phyloP scores from a whole-genome alignment of 345 rosid genomes.

The Murraya paniculata region DNA sequence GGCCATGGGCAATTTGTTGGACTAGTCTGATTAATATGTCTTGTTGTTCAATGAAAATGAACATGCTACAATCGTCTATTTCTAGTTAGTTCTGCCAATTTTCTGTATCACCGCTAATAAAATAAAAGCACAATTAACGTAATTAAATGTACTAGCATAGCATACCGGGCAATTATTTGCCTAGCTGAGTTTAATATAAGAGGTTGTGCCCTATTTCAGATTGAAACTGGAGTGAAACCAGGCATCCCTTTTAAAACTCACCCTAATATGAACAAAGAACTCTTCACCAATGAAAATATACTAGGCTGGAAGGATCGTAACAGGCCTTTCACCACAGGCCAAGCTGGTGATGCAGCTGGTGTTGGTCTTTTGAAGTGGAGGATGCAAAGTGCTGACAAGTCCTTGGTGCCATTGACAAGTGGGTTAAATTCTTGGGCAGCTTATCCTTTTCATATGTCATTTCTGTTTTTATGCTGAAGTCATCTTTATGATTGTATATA shows the following conservation, averaged over 20 bases:
- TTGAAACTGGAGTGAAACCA: constrained; percentile 86
- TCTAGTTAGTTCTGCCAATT: background rate
- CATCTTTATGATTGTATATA: constrained; percentile 12
- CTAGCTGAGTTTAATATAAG: constrained; percentile 1
- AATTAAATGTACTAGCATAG: background rate
- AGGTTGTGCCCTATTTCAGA: constrained; percentile 39
- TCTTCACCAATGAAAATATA: constrained; percentile 70
- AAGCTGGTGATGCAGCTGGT: constrained; percentile 77
- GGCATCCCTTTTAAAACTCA: constrained; percentile 88
- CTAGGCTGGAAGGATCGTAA: constrained; percentile 91
- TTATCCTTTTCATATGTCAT: constrained; percentile 1
- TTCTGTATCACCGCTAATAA: background rate
- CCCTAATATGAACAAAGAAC: constrained; percentile 90
- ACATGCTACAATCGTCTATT: background rate
- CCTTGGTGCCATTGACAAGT: constrained; percentile 97
- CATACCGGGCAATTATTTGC: background rate
- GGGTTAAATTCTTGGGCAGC: constrained; percentile 29
- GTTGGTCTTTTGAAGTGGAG: constrained; percentile 99
- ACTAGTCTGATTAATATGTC: background rate
- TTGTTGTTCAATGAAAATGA: background rate
- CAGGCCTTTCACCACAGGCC: constrained; percentile 91
- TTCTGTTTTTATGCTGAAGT: constrained; percentile 12
- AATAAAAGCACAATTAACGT: background rate
- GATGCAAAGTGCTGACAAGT: constrained; percentile 94
- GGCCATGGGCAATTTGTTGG: background rate